phyloP scores from a whole-genome alignment of 2,329 filamentous ascomycete genomes.

The Dactylellina cionopaga region DNA sequence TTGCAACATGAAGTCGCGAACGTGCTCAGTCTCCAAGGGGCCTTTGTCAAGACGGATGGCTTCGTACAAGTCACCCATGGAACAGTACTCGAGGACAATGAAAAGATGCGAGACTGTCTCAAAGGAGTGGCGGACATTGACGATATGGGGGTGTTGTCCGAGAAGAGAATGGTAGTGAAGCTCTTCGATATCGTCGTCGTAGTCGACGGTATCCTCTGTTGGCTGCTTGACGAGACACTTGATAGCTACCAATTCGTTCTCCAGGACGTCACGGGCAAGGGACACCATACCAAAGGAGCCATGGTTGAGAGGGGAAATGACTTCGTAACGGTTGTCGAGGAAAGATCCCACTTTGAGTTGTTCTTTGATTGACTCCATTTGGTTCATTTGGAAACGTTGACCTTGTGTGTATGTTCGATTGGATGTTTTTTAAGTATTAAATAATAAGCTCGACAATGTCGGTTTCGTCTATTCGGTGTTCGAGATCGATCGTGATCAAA shows the following conservation, averaged over 20 bases:
- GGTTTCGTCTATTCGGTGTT: conserved; percentile 33
- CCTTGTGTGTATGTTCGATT: conserved; percentile 28
- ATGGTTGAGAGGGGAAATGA: conserved; percentile 93
- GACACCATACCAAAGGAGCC: conserved; percentile 99
- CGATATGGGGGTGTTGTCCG: conserved; percentile 85
- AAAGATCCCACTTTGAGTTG: conserved; percentile 81
- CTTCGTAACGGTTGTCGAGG: conserved; percentile 88
- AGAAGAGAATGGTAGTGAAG: conserved; percentile 79
- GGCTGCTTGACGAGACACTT: conserved; percentile 92
- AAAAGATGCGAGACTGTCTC: conserved; percentile 91
- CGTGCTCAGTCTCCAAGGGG: conserved; percentile 92
- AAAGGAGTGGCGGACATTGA: conserved; percentile 90
- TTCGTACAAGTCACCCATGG: conserved; percentile 95
- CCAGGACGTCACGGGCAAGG: conserved; percentile 81
- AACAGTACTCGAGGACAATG: conserved; percentile 93
- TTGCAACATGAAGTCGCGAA: conserved; percentile 90
- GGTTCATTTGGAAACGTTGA: conserved; percentile 14
- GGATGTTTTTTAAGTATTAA: conserved; percentile 40
- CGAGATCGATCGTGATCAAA: conserved; percentile 53
- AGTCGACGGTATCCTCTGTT: conserved; percentile 69
- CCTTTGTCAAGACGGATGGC: conserved; percentile 89
- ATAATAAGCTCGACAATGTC: conserved; percentile 45
- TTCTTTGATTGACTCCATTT: conserved; percentile 87
- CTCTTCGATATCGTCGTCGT: conserved; percentile 75
- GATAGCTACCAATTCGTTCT: conserved; percentile 85